These are phyloP conservation scores for Triglochin maritima DNA, from an alignment of 106 monocot species.

Conservation along the genomic window DNA sequence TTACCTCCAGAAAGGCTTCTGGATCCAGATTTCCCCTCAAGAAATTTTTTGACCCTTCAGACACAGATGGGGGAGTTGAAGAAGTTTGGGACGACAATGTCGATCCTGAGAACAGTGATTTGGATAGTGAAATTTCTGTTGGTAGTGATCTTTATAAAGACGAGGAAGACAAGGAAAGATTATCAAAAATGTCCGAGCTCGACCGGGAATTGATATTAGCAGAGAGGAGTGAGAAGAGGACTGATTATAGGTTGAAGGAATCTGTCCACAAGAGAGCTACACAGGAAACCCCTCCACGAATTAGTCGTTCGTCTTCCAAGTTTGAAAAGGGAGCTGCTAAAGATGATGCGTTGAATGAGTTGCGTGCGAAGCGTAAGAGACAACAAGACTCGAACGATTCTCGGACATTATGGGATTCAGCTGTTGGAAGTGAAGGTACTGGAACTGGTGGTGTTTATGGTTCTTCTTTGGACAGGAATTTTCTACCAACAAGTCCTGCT, in stretches of 20 bases:
- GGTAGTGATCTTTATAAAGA: slow-evolving; percentile 89
- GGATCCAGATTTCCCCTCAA: slow-evolving; percentile 45
- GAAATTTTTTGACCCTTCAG: slow-evolving; percentile 42
- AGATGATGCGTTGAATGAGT: slow-evolving; percentile 53
- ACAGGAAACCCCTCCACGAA: slow-evolving; percentile 43
- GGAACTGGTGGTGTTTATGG: slow-evolving; percentile 4
- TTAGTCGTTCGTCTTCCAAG: slow-evolving; percentile 40
- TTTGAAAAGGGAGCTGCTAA: slow-evolving; percentile 42
- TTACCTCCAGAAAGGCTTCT: slow-evolving; percentile 26
- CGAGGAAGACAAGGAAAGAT: slow-evolving; percentile 71
- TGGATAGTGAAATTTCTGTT: slow-evolving; percentile 59
- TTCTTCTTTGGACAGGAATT: slow-evolving; percentile 34
- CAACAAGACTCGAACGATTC: slow-evolving; percentile 66
- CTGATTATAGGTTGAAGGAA: slow-evolving; percentile 56
- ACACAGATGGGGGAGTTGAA: slow-evolving; percentile 20
- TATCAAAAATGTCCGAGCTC: slow-evolving; percentile 57
- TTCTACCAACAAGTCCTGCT: slow-evolving; percentile 20
- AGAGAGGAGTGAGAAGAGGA: slow-evolving; percentile 47
- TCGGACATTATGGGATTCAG: slow-evolving; percentile 28
- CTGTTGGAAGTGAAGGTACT: slow-evolving; percentile 4
- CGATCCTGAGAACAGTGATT: slow-evolving; percentile 40
- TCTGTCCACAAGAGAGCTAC: slow-evolving; percentile 33
- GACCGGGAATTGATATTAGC: slow-evolving; percentile 82
- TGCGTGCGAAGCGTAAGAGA: slow-evolving; percentile 60
- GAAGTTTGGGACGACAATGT: slow-evolving; percentile 16